These are phyloP conservation scores for Citrus mangshanensis DNA, from an alignment of 345 rosid species.

Conservation along the genomic window DNA sequence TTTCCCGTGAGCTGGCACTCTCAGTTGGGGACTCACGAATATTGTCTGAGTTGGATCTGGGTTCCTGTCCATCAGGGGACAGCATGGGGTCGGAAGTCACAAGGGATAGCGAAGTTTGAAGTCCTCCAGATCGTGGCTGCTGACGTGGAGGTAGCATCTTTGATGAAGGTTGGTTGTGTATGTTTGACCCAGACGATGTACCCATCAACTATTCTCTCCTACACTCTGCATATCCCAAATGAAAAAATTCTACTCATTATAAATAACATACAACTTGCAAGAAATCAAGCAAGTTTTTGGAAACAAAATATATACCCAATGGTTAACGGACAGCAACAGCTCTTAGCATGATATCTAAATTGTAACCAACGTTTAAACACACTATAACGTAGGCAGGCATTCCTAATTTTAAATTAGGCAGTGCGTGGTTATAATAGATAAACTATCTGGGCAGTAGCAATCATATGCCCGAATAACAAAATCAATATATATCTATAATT, in stretches of 20 bases:
- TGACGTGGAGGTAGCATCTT: slow-evolving; percentile 91
- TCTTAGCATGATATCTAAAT: neutral
- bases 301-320: neutral
- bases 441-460: neutral
- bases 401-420: neutral
- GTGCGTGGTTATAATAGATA: neutral
- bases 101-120: slow-evolving; percentile 64
- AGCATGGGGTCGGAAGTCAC: slow-evolving; percentile 65
- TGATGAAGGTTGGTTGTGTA: slow-evolving; percentile 54
- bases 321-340: neutral
- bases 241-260: neutral
- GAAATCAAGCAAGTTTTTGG: neutral
- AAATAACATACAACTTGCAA: neutral
- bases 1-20: slow-evolving; percentile 95
- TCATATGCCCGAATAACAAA: neutral
- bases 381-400: neutral
- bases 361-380: neutral
- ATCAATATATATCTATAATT: neutral
- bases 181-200: slow-evolving; percentile 86
- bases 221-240: slow-evolving; percentile 8
- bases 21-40: slow-evolving; percentile 91
- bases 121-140: slow-evolving; percentile 57
- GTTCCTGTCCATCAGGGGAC: slow-evolving; percentile 58
- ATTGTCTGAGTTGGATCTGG: slow-evolving; percentile 65
- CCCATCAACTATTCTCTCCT: slow-evolving; percentile 52